phyloP scores from a whole-genome alignment of 1,139 yeast species.

The Saccharomyces hybrid region DNA sequence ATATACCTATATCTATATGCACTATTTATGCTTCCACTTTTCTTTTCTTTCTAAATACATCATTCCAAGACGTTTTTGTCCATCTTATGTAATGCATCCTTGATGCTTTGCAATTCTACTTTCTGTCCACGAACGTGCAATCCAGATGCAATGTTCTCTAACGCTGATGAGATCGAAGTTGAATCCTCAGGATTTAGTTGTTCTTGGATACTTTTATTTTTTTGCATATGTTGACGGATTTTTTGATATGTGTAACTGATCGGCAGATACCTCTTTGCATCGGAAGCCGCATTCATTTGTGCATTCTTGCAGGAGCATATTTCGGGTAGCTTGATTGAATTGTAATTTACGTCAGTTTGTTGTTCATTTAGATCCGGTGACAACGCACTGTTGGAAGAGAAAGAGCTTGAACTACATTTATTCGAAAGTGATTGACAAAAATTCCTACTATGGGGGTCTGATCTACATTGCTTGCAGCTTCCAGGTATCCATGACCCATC shows the following conservation, averaged over 20 bases:
- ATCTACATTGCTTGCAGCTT: constrained; percentile 64
- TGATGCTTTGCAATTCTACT: constrained; percentile 14
- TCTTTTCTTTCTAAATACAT: background rate
- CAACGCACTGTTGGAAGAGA: background rate
- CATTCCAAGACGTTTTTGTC: constrained; percentile 10
- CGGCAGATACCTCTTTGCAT: constrained; percentile 5
- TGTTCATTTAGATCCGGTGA: constrained; percentile 1
- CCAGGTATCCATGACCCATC: constrained; percentile 62
- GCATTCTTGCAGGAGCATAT: background rate
- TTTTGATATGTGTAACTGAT: constrained; percentile 13
- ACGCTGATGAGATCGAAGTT: constrained; percentile 3
- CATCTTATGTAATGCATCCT: constrained; percentile 14
- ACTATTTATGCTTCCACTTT: background rate
- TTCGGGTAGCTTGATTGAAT: background rate
- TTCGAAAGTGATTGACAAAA: constrained; percentile 11
- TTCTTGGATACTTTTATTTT: background rate
- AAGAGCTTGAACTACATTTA: background rate
- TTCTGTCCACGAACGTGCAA: constrained; percentile 10
- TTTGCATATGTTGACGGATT: constrained; percentile 13
- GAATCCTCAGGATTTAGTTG: background rate
- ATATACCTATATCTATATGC: background rate
- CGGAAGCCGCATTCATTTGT: background rate
- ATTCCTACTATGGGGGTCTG: constrained; percentile 12
- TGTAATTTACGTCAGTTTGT: background rate
- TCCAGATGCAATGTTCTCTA: constrained; percentile 7